phyloP scores from a whole-genome alignment of 2,329 filamentous ascomycete species.

The Akanthomyces dipterigenus region DNA sequence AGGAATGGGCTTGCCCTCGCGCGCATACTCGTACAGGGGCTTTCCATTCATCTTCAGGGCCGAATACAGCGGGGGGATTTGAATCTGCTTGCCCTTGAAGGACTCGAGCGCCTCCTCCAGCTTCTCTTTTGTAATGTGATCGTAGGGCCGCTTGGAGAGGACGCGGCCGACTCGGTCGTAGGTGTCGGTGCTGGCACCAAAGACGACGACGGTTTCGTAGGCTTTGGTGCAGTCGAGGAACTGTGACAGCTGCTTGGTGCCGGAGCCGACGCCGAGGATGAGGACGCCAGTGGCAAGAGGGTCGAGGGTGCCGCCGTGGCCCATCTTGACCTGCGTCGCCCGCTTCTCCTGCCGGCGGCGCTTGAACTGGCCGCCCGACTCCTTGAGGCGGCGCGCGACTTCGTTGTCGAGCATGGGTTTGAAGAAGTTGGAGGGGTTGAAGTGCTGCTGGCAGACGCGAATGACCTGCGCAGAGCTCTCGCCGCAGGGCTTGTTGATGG shows the following conservation, averaged over 20 bases:
- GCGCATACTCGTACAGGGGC: slow-evolving; percentile 90
- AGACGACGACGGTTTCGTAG: slow-evolving; percentile 84
- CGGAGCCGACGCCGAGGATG: slow-evolving; percentile 78
- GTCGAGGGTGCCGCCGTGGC: slow-evolving; percentile 92
- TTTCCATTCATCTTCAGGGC: slow-evolving; percentile 91
- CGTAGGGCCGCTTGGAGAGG: slow-evolving; percentile 65
- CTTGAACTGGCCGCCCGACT: slow-evolving; percentile 52
- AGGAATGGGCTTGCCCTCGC: slow-evolving; percentile 80
- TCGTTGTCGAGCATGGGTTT: slow-evolving; percentile 66
- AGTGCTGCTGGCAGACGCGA: slow-evolving; percentile 76
- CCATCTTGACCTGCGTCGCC: slow-evolving; percentile 76
- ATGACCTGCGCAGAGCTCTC: slow-evolving; percentile 87
- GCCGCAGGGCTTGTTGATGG: slow-evolving; percentile 85
- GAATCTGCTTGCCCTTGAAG: slow-evolving; percentile 79
- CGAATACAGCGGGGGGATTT: slow-evolving; percentile 88
- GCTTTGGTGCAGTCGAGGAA: slow-evolving; percentile 89
- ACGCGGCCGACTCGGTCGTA: slow-evolving; percentile 86
- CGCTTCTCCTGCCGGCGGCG: slow-evolving; percentile 52
- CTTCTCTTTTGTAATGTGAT: slow-evolving; percentile 70
- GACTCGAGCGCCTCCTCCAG: slow-evolving; percentile 69
- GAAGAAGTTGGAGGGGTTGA: slow-evolving; percentile 77
- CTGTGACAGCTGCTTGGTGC: slow-evolving; percentile 72
- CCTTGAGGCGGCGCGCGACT: slow-evolving; percentile 45
- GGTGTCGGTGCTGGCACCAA: slow-evolving; percentile 86
- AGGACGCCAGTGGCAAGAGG: slow-evolving; percentile 90